Evolutionary conservation across 352 stramenopile species (phyloP), one percentile per base, ranked within the genome.

Genomic region (Pythium volutum): DNA sequence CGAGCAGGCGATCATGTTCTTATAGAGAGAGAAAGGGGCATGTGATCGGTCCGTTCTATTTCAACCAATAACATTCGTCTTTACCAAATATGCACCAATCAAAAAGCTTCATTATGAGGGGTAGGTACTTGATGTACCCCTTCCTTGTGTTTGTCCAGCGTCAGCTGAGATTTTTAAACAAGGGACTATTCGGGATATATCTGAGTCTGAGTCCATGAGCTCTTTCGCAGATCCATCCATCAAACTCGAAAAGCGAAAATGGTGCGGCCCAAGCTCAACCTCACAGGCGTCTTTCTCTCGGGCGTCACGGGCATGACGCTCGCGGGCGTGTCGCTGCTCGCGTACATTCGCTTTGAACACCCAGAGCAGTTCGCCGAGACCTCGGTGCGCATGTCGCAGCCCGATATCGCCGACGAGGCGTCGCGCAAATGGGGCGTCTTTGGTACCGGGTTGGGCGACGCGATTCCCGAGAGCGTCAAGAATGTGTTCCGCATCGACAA

Each of bases 301-400:
- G 83, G 79, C 25, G 68, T 81, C 20, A 93, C 87, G 62, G 87
- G 87, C 60, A 93, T 90, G 84, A 91, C 82, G 49, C 67, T 87
- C 34, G 83, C 87, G 9, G 82, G 79, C 46, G 87, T 95, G n/a
- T 90, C 77, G 20, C 68, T 95, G 48, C 73, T 95, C 42, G 69
- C 78, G 29, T 93, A 94, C 74, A 74, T 88, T 38, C 84, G 87
- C 64, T 93, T 93, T 64, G 69, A 93, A 73, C 76, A 91, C 63
- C 84, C 87, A 25, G 64, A 93, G 66, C 70, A 93, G 66, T 95
- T 95, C 61, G 87, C 77, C 4, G 82, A 95, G 57, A 88, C 82
- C 51, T 80, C 73, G 25, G 74, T 93, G 55, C 80, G 84, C 59
- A 88, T 89, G 74, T 86, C 79, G 48, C 77, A 80, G n/a, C 83